These are phyloP conservation scores for Cyberlindnera misumaiensis DNA, from an alignment of 805 yeast genomes.

Conservation along the genomic window DNA sequence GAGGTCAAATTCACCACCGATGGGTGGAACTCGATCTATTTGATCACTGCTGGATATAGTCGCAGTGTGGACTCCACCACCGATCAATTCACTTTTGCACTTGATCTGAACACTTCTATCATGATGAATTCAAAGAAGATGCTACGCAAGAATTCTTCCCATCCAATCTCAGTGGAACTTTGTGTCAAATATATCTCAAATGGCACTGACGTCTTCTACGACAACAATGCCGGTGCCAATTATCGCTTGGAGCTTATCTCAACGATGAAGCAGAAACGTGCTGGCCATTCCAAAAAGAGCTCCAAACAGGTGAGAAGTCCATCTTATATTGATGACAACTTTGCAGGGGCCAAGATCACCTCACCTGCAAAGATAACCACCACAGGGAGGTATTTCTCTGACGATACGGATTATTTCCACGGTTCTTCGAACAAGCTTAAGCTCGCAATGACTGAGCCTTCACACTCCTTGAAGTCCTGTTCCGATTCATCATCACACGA, in stretches of 20 bases:
- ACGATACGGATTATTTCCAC: constrained; percentile 24
- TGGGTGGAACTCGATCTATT: constrained; percentile 42
- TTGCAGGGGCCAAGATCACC: constrained; percentile 7
- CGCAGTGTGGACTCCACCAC: constrained; percentile 20
- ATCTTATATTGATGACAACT: constrained; percentile 10
- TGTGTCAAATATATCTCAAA: constrained; percentile 33
- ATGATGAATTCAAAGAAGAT: constrained; percentile 11
- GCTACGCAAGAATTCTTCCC: constrained; percentile 8
- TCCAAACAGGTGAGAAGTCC: constrained; percentile 3
- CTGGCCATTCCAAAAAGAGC: not conserved
- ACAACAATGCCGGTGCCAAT: constrained; percentile 32
- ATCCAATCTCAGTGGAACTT: constrained; percentile 25
- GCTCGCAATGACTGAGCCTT: constrained; percentile 3
- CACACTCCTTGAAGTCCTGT: constrained; percentile 6
- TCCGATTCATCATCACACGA: constrained; percentile 5
- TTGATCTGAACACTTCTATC: constrained; percentile 31
- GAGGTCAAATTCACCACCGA: constrained; percentile 43
- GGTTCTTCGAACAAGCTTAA: constrained; percentile 10
- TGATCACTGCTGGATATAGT: constrained; percentile 26
- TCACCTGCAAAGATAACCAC: constrained; percentile 16
- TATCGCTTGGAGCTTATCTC: constrained; percentile 28
- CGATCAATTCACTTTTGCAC: constrained; percentile 43
- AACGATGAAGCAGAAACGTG: constrained; percentile 8
- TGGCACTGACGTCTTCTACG: constrained; percentile 29
- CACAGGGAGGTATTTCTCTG: constrained; percentile 21